Conservation (phyloP, 306 rosid genomes). For the Malus orientalis region DNA sequence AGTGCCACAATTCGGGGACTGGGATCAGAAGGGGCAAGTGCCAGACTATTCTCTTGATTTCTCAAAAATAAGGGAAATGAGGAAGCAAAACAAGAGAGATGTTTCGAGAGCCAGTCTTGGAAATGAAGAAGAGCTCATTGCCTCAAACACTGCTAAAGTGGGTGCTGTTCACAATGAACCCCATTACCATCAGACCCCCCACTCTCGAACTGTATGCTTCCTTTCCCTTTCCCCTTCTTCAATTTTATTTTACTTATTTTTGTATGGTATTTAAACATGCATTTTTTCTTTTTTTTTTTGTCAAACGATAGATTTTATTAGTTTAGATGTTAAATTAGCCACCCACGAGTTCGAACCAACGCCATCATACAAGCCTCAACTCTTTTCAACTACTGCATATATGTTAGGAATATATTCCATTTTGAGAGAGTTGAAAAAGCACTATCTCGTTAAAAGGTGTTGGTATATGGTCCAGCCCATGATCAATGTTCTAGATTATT, state of each 20-base stretch:
- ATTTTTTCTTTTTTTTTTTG: too few species aligned
- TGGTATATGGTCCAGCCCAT: too few species aligned
- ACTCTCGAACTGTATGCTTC: slow-evolving; percentile 77
- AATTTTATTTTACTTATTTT: neutral
- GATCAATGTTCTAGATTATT: too few species aligned
- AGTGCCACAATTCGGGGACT: slow-evolving; percentile 95
- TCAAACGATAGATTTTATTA: too few species aligned
- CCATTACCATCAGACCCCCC: slow-evolving; percentile 44
- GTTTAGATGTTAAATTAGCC: too few species aligned
- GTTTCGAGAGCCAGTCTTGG: slow-evolving; percentile 90
- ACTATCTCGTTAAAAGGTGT: too few species aligned
- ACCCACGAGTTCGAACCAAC: fast-evolving
- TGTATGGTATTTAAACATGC: neutral
- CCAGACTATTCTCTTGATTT: slow-evolving; percentile 94
- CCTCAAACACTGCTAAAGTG: slow-evolving; percentile 32
- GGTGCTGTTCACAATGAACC: slow-evolving; percentile 41
- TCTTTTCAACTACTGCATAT: too few species aligned
- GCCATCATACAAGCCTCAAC: too few species aligned
- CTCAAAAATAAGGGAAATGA: slow-evolving; percentile 85
- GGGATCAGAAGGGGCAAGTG: slow-evolving; percentile 89
- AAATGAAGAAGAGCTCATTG: slow-evolving; percentile 78
- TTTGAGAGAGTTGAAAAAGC: too few species aligned
- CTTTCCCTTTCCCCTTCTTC: slow-evolving; percentile 13
- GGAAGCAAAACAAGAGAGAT: slow-evolving; percentile 90
- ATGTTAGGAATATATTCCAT: too few species aligned